Base-by-base conservation (phyloP, 2,329 filamentous ascomycete species). In the Neonectria punicea region DNA sequence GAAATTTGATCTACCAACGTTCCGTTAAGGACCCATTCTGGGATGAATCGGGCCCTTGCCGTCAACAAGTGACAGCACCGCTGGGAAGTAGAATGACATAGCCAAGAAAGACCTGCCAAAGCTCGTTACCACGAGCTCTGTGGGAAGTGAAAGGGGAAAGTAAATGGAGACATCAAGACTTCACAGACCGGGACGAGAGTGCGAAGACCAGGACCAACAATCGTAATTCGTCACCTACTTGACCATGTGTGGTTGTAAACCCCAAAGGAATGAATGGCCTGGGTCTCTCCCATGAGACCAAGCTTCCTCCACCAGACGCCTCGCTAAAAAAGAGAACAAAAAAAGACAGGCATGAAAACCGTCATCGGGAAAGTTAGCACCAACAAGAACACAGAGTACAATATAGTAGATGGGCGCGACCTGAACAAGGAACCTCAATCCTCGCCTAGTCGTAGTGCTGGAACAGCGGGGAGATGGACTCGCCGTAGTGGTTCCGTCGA, bases 401-500 rank as follows among this genome's bases (percentile, higher is more conserved):
- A 41, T 49, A 51, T 10, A 32, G 46, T n/a, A 34, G 53, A 32
- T 22, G 51, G 28, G 18, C 47, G 28, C 16, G 13, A 36, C 4
- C 16, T 18, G 20, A 44, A 39, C 14, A 50, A 36, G n/a, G 7
- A 20, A 14, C 63, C 61, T 60, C 44, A 47, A 46, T 51, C 39
- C 56, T 63, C 57, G 58, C 68, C 79, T 81, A 88, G 77, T 90
- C 85, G 70, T 87, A 87, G 71, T 91, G 89, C 77, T 92, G 90
- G 79, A 93, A 93, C 66, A 93, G 77, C 36, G 84, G 84, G 67
- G 86, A 88, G 75, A 93, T 92, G 69, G 91, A 91, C 83, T 98
- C 95, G 80, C 96, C 96, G 76, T 98, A 96, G 80, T 99, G 95
- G 78, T 98, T 98, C 74, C 96, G 90, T 74, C 96, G 89, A 73